Evolutionary conservation across 2,329 filamentous ascomycete genomes (phyloP), one percentile per base, ranked within the genome.

Genomic region (Colletotrichum simmondsii): DNA sequence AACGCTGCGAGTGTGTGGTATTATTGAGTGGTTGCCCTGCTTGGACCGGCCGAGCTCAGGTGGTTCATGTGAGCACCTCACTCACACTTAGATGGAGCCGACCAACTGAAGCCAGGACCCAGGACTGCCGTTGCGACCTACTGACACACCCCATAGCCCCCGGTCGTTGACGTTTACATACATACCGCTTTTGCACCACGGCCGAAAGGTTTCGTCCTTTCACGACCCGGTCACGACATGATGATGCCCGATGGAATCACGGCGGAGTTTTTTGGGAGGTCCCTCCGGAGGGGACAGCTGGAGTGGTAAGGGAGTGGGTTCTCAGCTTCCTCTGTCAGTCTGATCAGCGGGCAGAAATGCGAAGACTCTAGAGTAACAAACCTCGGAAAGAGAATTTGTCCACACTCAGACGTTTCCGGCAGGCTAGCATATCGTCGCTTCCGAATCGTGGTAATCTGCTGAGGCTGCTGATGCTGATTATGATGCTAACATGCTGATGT

Each of bases 11-110:
- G 24, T 7, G 53, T 24, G 52, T 26, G 53, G 22, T 24, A 56
- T n/a, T 28, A 28, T 26, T 24, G 19, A 57, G 37, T 30, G 52
- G 22, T 56, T 65, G 62, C 56, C 62, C 42, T 65, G 35, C 52
- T 46, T 28, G 62, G 62, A 65, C 62, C 62, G 49, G 49, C 52
- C 30, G 52, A 65, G 62, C 19, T 56, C 32, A 32, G 14, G 22
- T 53, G 14, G 52, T 52, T 56, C 62, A 65, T 65, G 62, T 65
- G 62, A 56, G 53, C 52, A 63, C n/a, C 22, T 30, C 42, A 49
- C 42, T 49, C 42, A 49, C 42, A 49, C 46, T 54, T 46, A 53
- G 32, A 65, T 35, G 30, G 62, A n/a, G 28, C n/a, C 46, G 58
- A 32, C 57, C n/a, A 22, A 26, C 28, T 30, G 26, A 26, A 56